phyloP scores from a whole-genome alignment of 1,284 basidiomycete species.

The Meripilus lineatus region DNA sequence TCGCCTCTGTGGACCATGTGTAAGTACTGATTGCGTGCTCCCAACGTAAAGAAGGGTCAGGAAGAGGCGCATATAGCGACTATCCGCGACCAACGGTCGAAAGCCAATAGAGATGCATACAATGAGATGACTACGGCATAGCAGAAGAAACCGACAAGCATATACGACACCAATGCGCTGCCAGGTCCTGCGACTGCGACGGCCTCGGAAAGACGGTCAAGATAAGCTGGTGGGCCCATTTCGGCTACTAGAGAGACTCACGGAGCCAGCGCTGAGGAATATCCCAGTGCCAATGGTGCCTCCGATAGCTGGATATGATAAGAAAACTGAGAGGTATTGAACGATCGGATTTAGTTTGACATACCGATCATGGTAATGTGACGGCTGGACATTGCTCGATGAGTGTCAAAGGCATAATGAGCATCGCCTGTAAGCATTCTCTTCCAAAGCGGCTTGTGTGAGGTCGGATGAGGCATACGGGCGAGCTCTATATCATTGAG shows the following conservation, averaged over 20 bases:
- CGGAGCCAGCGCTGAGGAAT: slow-evolving; percentile 48
- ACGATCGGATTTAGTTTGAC: slow-evolving; percentile 9
- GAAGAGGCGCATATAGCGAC: too few relatives aligned
- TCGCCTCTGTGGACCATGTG: slow-evolving; percentile 32
- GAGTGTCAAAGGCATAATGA: slow-evolving; percentile 23
- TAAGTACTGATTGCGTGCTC: neutral
- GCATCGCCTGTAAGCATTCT: slow-evolving; percentile 20
- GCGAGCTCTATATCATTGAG: too few relatives aligned
- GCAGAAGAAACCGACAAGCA: slow-evolving; percentile 46
- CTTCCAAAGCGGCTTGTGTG: slow-evolving; percentile 17
- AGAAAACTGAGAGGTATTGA: neutral
- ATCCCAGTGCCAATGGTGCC: slow-evolving; percentile 50
- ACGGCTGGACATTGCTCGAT: slow-evolving; percentile 35
- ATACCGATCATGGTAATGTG: slow-evolving; percentile 41
- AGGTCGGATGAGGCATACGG: too few relatives aligned
- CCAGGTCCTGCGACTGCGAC: slow-evolving; percentile 43
- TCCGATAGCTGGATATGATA: slow-evolving; percentile 30
- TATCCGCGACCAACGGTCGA: too few relatives aligned
- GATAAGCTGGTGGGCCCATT: neutral
- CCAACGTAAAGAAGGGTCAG: too few relatives aligned
- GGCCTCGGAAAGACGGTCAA: slow-evolving; percentile 22
- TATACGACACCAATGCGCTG: slow-evolving; percentile 45
- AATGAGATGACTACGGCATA: slow-evolving; percentile 49
- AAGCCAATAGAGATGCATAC: slow-evolving; percentile 24
- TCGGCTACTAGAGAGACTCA: slow-evolving; percentile 19